Conservation (phyloP, 331 rosid genomes). For the Saraca asoca region DNA sequence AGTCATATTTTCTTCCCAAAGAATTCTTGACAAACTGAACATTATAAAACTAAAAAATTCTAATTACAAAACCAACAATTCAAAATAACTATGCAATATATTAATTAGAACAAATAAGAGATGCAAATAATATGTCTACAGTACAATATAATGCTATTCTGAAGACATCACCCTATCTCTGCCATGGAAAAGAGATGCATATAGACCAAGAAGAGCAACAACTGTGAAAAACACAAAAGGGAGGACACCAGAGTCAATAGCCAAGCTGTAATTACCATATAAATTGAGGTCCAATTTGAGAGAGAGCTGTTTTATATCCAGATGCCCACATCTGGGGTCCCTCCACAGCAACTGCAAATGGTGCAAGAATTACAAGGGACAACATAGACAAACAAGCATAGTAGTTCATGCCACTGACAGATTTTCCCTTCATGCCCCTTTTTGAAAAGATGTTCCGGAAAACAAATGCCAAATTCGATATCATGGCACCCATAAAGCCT, state of each 20-base stretch:
- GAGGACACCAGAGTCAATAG: slow-evolving; percentile 7
- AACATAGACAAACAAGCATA: slow-evolving; percentile 81
- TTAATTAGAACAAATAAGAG: slow-evolving; percentile 17
- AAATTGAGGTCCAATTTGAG: slow-evolving; percentile 79
- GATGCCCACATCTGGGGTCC: slow-evolving; percentile 84
- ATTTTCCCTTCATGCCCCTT: slow-evolving; percentile 85
- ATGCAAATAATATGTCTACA: background rate
- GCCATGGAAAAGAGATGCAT: background rate
- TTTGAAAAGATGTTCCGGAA: slow-evolving; percentile 84
- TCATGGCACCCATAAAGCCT: slow-evolving; percentile 99
- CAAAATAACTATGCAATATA: slow-evolving; percentile 8
- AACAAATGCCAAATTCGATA: slow-evolving; percentile 83
- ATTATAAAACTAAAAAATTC: background rate
- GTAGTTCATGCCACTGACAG: slow-evolving; percentile 93
- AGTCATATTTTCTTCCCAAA: no score
- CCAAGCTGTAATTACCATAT: slow-evolving; percentile 52
- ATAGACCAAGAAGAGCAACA: background rate
- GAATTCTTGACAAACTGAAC: no score
- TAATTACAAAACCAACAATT: background rate
- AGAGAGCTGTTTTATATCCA: slow-evolving; percentile 66
- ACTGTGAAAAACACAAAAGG: background rate
- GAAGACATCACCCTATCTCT: background rate
- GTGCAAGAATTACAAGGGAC: slow-evolving; percentile 68
- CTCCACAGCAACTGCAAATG: slow-evolving; percentile 80
- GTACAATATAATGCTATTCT: background rate